A percentile compares a stretch with the other conserved stretches of the same genome.
These are phyloP conservation scores for Sphaerostilbella broomeana DNA, from an alignment of 2,329 filamentous ascomycete genomes.

Conservation along the genomic window DNA sequence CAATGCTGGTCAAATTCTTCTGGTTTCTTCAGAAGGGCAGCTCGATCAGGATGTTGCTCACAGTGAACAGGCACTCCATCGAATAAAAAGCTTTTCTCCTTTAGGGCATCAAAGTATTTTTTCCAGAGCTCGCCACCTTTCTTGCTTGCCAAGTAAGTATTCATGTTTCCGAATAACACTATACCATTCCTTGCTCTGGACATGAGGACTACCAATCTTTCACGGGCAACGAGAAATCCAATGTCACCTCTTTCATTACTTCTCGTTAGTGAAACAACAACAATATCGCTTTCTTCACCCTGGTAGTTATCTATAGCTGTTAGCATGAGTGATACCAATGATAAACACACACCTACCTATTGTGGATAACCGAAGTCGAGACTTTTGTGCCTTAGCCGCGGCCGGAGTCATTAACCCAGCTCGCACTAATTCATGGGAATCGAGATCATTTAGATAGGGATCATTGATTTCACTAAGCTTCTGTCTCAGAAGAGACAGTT, in stretches of 20 bases:
- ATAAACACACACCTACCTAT: conserved; percentile 46
- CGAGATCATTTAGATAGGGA: conserved; percentile 61
- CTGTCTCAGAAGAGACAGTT: conserved; percentile 52
- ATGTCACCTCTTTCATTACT: conserved; percentile 60
- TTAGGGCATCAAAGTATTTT: conserved; percentile 50
- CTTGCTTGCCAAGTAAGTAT: conserved; percentile 56
- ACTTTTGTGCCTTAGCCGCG: conserved; percentile 44
- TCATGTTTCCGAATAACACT: conserved; percentile 63
- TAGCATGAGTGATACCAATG: background rate
- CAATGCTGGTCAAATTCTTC: conserved; percentile 55
- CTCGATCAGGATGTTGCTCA: conserved; percentile 49
- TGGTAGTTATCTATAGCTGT: conserved; percentile 62
- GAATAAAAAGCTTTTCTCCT: conserved; percentile 43
- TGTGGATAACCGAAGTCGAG: conserved; percentile 55
- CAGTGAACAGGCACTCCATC: conserved; percentile 57
- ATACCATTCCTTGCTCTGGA: conserved; percentile 59
- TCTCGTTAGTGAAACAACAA: conserved; percentile 60
- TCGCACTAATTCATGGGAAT: conserved; percentile 50
- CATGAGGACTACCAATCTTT: conserved; percentile 64
- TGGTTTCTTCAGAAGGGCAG: conserved; percentile 38
- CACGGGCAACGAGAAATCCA: conserved; percentile 60
- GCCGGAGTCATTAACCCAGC: conserved; percentile 55
- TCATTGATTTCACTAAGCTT: conserved; percentile 52
- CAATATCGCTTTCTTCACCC: conserved; percentile 68
- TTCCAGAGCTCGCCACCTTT: conserved; percentile 41